Percentiles rank a stretch among this genome's conserved stretches.
phyloP scores from a whole-genome alignment of 371 early-diverging fungal genomes.

The Polyrhizophydium stewartii region DNA sequence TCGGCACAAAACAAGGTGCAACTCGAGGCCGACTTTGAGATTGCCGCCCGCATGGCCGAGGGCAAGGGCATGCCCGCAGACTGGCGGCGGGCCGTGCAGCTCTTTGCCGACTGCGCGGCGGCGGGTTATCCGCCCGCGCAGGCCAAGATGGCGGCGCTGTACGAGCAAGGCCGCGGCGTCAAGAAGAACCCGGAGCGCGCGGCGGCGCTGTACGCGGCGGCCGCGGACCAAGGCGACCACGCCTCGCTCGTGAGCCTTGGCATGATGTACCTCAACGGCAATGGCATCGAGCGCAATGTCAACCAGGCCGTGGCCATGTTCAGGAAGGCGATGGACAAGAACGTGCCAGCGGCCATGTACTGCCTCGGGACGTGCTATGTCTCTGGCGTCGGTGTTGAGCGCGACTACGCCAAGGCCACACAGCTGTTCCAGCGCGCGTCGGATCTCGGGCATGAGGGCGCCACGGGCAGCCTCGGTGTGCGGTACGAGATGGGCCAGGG shows the following conservation, averaged over 20 bases:
- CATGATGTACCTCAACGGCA: conserved; percentile 73
- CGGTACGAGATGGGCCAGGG: conserved; percentile 87
- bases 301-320: conserved; percentile 51
- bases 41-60: no score
- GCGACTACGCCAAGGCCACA: conserved; percentile 37
- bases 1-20: no score
- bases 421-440: conserved; percentile 42
- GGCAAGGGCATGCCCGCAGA: no score
- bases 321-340: no score
- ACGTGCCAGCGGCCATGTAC: conserved; percentile 60
- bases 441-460: conserved; percentile 48
- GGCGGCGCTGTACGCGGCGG: conserved; percentile 71
- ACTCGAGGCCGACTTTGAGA: no score
- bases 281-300: conserved; percentile 61
- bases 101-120: no score
- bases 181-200: conserved; percentile 59
- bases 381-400: conserved; percentile 74
- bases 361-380: conserved; percentile 80
- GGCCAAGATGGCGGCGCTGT: no score
- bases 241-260: conserved; percentile 88
- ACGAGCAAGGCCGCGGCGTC: conserved; percentile 79
- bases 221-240: conserved; percentile 78
- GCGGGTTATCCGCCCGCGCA: no score
- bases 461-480: conserved; percentile 83
- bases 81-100: no score